These are phyloP conservation scores for Pezicula rhizophila DNA, from an alignment of 2,329 filamentous ascomycete genomes.

Conservation along the genomic window DNA sequence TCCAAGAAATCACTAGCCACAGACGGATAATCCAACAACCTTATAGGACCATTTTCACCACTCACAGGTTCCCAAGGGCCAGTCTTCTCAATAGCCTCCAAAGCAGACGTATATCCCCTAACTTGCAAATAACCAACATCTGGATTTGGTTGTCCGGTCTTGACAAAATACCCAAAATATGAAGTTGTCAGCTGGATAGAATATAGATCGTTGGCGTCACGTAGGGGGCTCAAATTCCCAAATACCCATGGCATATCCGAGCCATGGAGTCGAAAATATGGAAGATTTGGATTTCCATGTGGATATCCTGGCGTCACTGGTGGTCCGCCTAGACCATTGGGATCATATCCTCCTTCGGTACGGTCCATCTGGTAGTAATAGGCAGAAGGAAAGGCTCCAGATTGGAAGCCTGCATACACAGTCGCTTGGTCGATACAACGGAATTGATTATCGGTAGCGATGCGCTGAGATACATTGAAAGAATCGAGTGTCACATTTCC, in stretches of 20 bases:
- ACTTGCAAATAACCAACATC: slow-evolving; percentile 33
- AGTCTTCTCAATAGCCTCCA: slow-evolving; percentile 32
- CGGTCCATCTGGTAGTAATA: slow-evolving; percentile 49
- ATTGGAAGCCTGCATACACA: slow-evolving; percentile 36
- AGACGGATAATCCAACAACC: slow-evolving; percentile 39
- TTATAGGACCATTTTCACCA: slow-evolving; percentile 32
- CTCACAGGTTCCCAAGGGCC: slow-evolving; percentile 36
- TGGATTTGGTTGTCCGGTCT: slow-evolving; percentile 40
- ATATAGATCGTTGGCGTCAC: slow-evolving; percentile 40
- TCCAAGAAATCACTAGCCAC: slow-evolving; percentile 36
- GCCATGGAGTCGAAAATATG: slow-evolving; percentile 48
- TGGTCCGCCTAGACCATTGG: slow-evolving; percentile 42
- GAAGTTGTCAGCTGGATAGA: slow-evolving; percentile 37
- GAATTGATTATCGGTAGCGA: slow-evolving; percentile 48
- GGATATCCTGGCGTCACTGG: slow-evolving; percentile 34
- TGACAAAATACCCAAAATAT: slow-evolving; percentile 43
- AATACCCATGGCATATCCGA: slow-evolving; percentile 41
- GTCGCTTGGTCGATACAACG: slow-evolving; percentile 51
- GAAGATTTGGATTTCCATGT: slow-evolving; percentile 41
- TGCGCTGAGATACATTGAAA: slow-evolving; percentile 47
- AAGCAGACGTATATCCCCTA: slow-evolving; percentile 38
- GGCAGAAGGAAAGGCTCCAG: slow-evolving; percentile 36
- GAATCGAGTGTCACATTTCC: slow-evolving; percentile 47
- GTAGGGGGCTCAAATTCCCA: slow-evolving; percentile 34
- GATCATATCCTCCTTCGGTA: slow-evolving; percentile 41